These are phyloP conservation scores for Arctostaphylos glauca DNA, from an alignment of 148 eudicot genomes.

Conservation along the genomic window DNA sequence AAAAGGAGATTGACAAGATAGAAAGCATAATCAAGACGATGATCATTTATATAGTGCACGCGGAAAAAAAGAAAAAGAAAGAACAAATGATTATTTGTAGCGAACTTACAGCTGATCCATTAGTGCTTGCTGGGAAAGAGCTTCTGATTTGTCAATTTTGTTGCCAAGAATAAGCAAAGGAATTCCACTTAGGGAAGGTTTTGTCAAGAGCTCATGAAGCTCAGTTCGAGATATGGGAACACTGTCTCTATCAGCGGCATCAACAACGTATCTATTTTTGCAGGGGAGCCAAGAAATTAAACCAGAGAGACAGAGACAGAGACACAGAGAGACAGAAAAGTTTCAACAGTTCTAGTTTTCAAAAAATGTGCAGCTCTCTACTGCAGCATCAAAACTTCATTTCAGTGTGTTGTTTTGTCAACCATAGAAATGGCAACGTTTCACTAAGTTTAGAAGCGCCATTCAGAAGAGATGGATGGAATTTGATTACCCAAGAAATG, in stretches of 20 bases:
- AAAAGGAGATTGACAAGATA: background rate
- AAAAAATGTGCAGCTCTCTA: background rate
- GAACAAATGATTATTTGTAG: background rate
- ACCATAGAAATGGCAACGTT: background rate
- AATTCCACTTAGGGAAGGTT: conserved; percentile 70
- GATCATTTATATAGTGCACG: background rate
- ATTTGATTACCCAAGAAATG: background rate
- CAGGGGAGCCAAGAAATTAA: background rate
- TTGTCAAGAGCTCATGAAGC: conserved; percentile 72
- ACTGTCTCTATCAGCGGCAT: conserved; percentile 90
- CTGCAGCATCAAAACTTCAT: background rate
- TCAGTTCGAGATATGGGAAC: conserved; percentile 74
- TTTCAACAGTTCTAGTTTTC: background rate
- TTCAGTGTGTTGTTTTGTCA: background rate
- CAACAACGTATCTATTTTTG: conserved; percentile 58
- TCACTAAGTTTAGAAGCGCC: background rate
- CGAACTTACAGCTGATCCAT: conserved; percentile 79
- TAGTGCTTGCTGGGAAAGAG: conserved; percentile 70
- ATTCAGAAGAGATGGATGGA: background rate
- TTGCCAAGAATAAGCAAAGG: conserved; percentile 85
- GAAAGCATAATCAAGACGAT: background rate
- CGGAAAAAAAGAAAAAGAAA: background rate
- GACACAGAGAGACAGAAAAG: background rate
- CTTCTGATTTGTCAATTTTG: conserved; percentile 88
- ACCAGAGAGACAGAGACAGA: background rate